Evolutionary conservation across 2,329 filamentous ascomycete species (phyloP), one percentile per base, ranked within the genome.

Genomic region (Arthrobotrys conoides): DNA sequence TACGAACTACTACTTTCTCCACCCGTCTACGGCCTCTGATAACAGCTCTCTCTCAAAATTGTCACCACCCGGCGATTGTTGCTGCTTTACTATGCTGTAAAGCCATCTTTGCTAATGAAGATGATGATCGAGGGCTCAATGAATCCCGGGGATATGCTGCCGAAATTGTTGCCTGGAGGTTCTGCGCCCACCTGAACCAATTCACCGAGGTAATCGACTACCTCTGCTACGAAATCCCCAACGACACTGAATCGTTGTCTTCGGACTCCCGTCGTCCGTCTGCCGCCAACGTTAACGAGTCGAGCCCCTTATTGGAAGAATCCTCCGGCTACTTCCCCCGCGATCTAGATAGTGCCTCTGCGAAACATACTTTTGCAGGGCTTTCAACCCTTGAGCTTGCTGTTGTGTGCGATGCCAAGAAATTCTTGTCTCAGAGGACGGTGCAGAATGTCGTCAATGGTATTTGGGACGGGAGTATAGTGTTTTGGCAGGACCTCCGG

Each of bases 371-470:
- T 0, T 97, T 97, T 83, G 90, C 90, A 41, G 90, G 91, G 18
- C 87, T 97, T 59, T 97, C 96, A 83, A 93, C 93, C 0, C 87
- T 98, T 16, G 93, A 97, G 83, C 94, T 97, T 82, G 93, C 93
- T 27, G 91, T 91, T 55, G 90, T 96, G 20, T 91, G 91, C 12
- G 88, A 92, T 75, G 92, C 93, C 33, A 97, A 97, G 85, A 92
- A 92, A 55, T 96, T 97, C 81, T 87, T 97, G 41, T 91, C 91
- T 82, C 93, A 96, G 83, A 88, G 88, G 76, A 89, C 92, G 1
- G 91, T 96, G 10, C 93, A 97, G 83, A 92, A 91, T 82, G 92
- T 96, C 80, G 89, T 97, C 79, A 91, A 92, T 55, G 92, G 92
- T 61, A 92, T 97, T 68, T 96, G 93, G 93, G 90, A 91, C 80